phyloP scores from a whole-genome alignment of 2,329 filamentous ascomycete species.

The Beauveria brongniartii region DNA sequence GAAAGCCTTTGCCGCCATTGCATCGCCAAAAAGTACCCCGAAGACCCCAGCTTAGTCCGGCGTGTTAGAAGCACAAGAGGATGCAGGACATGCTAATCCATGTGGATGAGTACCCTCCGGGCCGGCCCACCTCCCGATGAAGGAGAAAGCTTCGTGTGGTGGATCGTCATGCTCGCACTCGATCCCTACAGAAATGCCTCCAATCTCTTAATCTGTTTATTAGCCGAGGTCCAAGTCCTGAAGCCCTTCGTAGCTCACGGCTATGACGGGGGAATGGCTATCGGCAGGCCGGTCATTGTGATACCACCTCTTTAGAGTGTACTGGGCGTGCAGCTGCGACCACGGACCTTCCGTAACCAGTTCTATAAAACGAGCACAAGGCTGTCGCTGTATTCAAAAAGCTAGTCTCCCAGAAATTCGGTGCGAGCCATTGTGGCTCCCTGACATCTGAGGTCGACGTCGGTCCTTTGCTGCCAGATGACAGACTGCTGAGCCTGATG shows the following conservation, averaged over 20 bases:
- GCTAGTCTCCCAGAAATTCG: background rate
- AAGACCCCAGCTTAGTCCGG: background rate
- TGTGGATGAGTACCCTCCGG: background rate
- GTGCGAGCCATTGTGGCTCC: background rate
- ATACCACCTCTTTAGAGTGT: background rate
- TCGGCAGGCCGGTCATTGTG: background rate
- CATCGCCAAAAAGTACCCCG: background rate
- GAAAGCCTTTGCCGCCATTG: no score
- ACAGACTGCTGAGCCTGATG: background rate
- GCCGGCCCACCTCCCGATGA: background rate
- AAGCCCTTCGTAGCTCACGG: background rate
- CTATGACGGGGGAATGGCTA: background rate
- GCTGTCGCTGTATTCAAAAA: background rate
- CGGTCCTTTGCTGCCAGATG: background rate
- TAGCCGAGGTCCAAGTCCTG: background rate
- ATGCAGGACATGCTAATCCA: constrained; percentile 1
- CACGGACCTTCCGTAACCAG: background rate
- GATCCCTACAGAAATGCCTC: background rate
- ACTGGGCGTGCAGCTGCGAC: background rate
- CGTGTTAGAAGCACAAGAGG: background rate
- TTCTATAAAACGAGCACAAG: background rate
- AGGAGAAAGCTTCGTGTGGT: background rate
- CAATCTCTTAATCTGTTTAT: background rate
- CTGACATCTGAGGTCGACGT: background rate
- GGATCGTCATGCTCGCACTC: background rate